These are phyloP conservation scores for Beta vulgaris DNA, from an alignment of 148 eudicot genomes.

Conservation along the genomic window DNA sequence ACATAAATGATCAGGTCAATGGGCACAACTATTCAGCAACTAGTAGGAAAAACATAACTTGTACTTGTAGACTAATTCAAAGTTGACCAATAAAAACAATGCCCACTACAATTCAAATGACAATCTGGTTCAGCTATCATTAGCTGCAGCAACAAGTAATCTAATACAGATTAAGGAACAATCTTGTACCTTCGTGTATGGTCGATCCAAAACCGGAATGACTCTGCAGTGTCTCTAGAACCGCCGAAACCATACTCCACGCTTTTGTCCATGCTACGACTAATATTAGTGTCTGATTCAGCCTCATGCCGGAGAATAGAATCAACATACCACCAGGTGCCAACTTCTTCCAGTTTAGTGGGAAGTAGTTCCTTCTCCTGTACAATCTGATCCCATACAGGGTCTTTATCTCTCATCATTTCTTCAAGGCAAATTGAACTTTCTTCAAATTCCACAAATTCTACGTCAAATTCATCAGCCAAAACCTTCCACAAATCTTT, in stretches of 20 bases:
- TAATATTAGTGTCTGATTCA: constrained; percentile 16
- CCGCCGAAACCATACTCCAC: constrained; percentile 64
- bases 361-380: constrained; percentile 42
- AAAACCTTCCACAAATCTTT: constrained; percentile 65
- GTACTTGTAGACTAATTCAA: background rate
- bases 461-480: constrained; percentile 56
- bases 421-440: constrained; percentile 41
- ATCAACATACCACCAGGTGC: constrained; percentile 63
- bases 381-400: constrained; percentile 71
- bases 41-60: background rate
- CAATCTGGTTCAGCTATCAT: background rate
- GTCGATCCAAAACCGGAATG: constrained; percentile 63
- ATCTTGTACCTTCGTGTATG: constrained; percentile 52
- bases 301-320: constrained; percentile 29
- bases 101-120: background rate
- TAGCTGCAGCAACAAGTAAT: background rate
- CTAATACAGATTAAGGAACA: constrained; percentile 44
- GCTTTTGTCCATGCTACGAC: constrained; percentile 61
- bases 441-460: constrained; percentile 41
- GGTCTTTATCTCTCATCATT: constrained; percentile 60
- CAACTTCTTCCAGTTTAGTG: constrained; percentile 59
- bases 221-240: constrained; percentile 47
- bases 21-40: constrained; percentile 6
- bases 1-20: constrained; percentile 10
- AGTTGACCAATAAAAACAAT: background rate